Conservation (phyloP, 805 yeast species). For the Metschnikowia arizonensis region DNA sequence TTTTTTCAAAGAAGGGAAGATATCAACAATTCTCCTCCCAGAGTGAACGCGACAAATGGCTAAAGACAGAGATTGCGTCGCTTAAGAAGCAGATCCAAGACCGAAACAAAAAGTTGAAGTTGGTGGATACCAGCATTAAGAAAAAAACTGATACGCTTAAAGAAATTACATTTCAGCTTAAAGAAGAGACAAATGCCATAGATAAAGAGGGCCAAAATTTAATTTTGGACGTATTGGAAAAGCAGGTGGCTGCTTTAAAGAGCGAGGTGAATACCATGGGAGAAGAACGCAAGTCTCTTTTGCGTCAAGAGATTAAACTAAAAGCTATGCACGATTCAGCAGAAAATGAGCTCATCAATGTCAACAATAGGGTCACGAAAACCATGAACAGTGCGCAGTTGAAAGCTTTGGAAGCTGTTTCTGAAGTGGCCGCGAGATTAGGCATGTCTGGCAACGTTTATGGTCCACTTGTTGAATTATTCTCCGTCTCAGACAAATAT, state of each 20-base stretch:
- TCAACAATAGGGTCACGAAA: conserved; percentile 59
- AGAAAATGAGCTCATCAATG: conserved; percentile 49
- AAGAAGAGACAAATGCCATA: conserved; percentile 1
- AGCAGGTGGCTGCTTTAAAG: conserved; percentile 40
- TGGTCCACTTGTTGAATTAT: conserved; percentile 84
- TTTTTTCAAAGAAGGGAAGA: conserved; percentile 71
- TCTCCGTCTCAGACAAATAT: conserved; percentile 76
- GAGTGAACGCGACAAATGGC: conserved; percentile 65
- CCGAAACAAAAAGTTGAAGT: conserved; percentile 3
- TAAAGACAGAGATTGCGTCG: conserved; percentile 46
- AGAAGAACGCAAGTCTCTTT: conserved; percentile 65
- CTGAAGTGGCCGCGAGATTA: conserved; percentile 54
- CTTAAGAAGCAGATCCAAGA: conserved; percentile 22
- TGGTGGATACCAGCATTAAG: neutral
- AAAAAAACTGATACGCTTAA: conserved; percentile 22
- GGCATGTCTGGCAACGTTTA: conserved; percentile 56
- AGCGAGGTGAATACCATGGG: conserved; percentile 40
- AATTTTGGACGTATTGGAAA: conserved; percentile 18
- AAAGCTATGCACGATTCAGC: conserved; percentile 54
- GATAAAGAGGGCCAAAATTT: conserved; percentile 3
- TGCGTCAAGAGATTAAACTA: conserved; percentile 75
- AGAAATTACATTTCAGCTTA: conserved; percentile 8
- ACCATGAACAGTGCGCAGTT: conserved; percentile 73
- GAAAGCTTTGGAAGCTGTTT: conserved; percentile 66
- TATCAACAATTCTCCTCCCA: conserved; percentile 53